These are phyloP conservation scores for Mrakia gelida DNA, from an alignment of 768 basidiomycete genomes.

Conservation along the genomic window DNA sequence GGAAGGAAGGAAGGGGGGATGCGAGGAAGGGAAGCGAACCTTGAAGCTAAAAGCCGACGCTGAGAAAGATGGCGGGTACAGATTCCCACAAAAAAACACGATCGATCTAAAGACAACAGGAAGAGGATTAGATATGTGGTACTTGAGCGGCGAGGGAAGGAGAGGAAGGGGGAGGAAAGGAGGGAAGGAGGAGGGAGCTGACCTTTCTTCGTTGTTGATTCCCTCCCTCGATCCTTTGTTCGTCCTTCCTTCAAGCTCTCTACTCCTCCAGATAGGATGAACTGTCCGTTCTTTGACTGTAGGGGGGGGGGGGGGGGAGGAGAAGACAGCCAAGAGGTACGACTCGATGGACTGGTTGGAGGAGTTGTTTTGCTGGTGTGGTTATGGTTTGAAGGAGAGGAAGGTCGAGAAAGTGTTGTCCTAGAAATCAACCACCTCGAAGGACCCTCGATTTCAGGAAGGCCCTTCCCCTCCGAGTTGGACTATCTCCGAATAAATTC, in stretches of 20 bases:
- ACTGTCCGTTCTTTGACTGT: not conserved
- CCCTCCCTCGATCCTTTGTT: no score
- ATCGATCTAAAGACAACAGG: not conserved
- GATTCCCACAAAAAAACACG: not conserved
- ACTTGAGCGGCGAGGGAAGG: not conserved
- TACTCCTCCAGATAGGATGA: not conserved
- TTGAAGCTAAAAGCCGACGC: not conserved
- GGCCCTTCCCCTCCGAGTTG: no score
- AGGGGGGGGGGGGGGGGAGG: no score
- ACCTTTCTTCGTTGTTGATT: not conserved
- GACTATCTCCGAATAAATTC: no score
- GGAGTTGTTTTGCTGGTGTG: no score
- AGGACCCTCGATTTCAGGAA: no score
- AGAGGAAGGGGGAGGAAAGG: not conserved
- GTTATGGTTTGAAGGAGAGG: no score
- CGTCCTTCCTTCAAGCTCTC: not conserved
- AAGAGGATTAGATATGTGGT: not conserved
- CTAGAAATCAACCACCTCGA: no score
- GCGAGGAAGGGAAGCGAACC: not conserved
- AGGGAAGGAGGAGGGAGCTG: not conserved
- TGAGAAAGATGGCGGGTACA: not conserved
- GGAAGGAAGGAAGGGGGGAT: not conserved
- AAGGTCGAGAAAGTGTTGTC: no score
- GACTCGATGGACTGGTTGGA: no score
- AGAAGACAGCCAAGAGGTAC: no score